Percentiles rank a stretch among this genome's conserved stretches.
These are phyloP conservation scores for Cicer bijugum DNA, from an alignment of 306 rosid genomes.

Conservation along the genomic window DNA sequence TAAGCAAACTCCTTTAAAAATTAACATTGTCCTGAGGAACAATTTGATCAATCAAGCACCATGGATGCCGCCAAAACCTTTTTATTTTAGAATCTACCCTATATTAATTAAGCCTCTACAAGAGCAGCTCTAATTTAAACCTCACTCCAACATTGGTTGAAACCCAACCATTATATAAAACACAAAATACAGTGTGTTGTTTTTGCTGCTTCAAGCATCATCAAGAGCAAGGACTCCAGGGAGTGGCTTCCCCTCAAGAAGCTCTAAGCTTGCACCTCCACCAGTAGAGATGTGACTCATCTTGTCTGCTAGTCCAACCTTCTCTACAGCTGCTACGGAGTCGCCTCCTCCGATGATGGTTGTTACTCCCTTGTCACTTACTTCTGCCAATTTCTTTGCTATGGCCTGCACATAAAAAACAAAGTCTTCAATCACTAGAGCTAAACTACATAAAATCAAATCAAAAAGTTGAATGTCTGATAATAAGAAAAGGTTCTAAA, in stretches of 20 bases:
- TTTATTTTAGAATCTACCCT: slow-evolving; percentile 52
- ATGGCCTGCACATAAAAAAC: slow-evolving; percentile 57
- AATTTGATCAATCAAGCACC: slow-evolving; percentile 39
- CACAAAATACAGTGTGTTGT: slow-evolving; percentile 38
- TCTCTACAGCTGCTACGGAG: slow-evolving; percentile 97
- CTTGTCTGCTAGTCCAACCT: slow-evolving; percentile 89
- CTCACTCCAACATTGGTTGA: slow-evolving; percentile 49
- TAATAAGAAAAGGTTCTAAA: background rate
- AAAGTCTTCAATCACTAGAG: background rate
- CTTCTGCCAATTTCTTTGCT: slow-evolving; percentile 87
- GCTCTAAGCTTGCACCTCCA: slow-evolving; percentile 99
- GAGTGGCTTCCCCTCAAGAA: slow-evolving; percentile 92
- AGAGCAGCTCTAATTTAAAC: slow-evolving; percentile 40
- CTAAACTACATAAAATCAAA: background rate
- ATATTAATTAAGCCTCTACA: slow-evolving; percentile 56
- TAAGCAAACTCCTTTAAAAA: slow-evolving; percentile 36
- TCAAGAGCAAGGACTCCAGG: slow-evolving; percentile 95
- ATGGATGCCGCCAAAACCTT: slow-evolving; percentile 47
- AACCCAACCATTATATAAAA: slow-evolving; percentile 51
- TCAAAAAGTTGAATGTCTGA: background rate
- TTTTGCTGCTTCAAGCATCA: slow-evolving; percentile 60
- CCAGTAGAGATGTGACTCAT: slow-evolving; percentile 99
- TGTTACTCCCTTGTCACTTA: slow-evolving; percentile 87
- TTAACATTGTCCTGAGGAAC: slow-evolving; percentile 37
- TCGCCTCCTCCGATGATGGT: slow-evolving; percentile 98